Evolutionary conservation across 169 alveolate genomes (phyloP), one percentile per base, ranked within the genome.

Genomic region (Plasmodium vinckei): DNA sequence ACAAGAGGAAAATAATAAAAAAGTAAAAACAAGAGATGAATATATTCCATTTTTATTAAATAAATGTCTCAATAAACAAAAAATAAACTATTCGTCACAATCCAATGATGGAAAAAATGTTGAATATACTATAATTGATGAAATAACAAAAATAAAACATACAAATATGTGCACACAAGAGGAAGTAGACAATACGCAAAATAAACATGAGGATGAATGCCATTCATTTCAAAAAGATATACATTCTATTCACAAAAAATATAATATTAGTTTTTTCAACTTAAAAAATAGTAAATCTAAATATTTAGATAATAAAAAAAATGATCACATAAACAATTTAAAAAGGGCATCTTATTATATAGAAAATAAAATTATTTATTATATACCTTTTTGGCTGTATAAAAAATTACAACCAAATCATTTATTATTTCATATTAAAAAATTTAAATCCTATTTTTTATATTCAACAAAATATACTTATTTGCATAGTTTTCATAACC

Each of bases 331-430:
- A 53, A 69, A 77, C 46, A 68, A 64, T 27, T 21, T 49, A 49
- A 63, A 77, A 42, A 21, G 25, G 25, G 13, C 42, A 25, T 42
- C 75, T 25, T 64, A 47, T 64, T 39, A 47, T 77, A 64, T 77
- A 13, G 79, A 77, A 68, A 61, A 64, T 10, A 77, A 75, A 75
- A 75, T 75, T 15, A 21, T 75, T 6, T 77, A 47, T 68, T 77
- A 63, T 19, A 15, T 77, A 49, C 88, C 88, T 23, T 77, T 77
- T 49, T 77, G 88, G 88, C 25, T 77, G n/a, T 64, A 77, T 63
- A 61, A 77, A 77, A 77, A 61, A 44, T 56, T 77, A 21, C 88
- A 77, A 23, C 46, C 77, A 63, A 77, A 77, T 57, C 53, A 77
- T 63, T 77, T 77, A 63, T 69, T 77, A n/a, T 69, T 77, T 7